phyloP scores from a whole-genome alignment of 2,329 filamentous ascomycete genomes.

The Trichophyton equinum region DNA sequence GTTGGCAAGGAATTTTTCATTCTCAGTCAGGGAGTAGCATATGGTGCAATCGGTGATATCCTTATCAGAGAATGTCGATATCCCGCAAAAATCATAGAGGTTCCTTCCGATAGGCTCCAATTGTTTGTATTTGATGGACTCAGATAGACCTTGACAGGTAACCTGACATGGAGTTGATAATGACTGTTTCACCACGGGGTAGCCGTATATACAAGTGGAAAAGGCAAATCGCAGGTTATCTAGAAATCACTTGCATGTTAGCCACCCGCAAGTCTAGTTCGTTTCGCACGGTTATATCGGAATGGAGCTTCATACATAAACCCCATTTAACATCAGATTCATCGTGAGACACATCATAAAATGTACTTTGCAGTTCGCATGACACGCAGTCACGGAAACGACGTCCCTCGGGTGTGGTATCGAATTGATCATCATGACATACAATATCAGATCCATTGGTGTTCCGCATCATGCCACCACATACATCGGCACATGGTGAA shows the following conservation, averaged over 20 bases:
- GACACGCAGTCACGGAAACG: conserved; percentile 31
- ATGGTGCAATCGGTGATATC: conserved; percentile 30
- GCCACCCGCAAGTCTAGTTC: background rate
- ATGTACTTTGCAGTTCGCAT: conserved; percentile 32
- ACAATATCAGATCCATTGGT: conserved; percentile 32
- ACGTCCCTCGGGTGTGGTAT: conserved; percentile 21
- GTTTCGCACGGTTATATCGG: background rate
- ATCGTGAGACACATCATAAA: conserved; percentile 21
- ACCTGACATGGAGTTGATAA: conserved; percentile 35
- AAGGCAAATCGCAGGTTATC: conserved; percentile 37
- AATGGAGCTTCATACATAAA: conserved; percentile 25
- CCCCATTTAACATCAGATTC: conserved; percentile 36
- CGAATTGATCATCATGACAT: conserved; percentile 30
- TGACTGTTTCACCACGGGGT: conserved; percentile 24
- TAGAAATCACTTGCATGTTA: conserved; percentile 15
- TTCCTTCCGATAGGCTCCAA: conserved; percentile 19
- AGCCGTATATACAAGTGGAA: conserved; percentile 33
- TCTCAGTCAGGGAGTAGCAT: conserved; percentile 33
- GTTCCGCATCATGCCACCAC: conserved; percentile 21
- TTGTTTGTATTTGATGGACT: conserved; percentile 24
- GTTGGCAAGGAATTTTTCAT: conserved; percentile 32
- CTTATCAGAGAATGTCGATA: conserved; percentile 29
- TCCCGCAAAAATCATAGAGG: conserved; percentile 28
- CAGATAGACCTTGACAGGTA: conserved; percentile 25
- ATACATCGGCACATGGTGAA: conserved; percentile 28